Base-by-base conservation (phyloP, 2,329 filamentous ascomycete genomes). In the Claviceps capensis region DNA sequence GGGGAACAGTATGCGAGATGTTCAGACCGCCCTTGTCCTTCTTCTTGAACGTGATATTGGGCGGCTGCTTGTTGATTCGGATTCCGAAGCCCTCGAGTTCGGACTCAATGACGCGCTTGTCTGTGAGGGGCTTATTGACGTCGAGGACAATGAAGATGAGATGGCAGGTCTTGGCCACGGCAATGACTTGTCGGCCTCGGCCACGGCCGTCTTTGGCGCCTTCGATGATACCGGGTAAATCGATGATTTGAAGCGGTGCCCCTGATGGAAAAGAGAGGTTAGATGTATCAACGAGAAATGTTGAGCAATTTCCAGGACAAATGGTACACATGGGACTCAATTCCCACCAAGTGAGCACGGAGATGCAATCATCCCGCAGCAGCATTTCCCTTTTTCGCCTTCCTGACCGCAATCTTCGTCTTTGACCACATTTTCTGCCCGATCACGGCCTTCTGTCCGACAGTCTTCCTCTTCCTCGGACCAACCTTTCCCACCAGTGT, bases 11-110 rank as follows among this genome's bases (percentile, higher is more conserved):
- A 70, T 82, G 93, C n/a, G 90, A 95, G 64, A 98, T 93, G 64
- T 87, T 90, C 64, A 98, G 82, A 38, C 93, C 93, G 60, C 93
- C 93, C 65, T 97, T 97, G 71, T 98, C 93, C 76, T 98, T 98
- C 77, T 98, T 98, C 72, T 85, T 94, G 76, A 96, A 95, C n/a
- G 93, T 87, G 63, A 98, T 98, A 67, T 98, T 98, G 42, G 93
- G 93, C 26, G 93, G 93, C 61, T 82, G 73, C 75, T 97, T 98
- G 76, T 98, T 98, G 74, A 97, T 91, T 52, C 93, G 81, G 65
- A 98, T 96, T 37, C 93, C 93, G 62, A 98, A 98, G 7, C 93
- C 93, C 68, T 98, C 93, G 66, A 98, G 71, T 72, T 98, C 93
- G 49, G 81, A 78, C 71, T 98, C 93, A 63, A 98, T 98, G 57